Base-by-base conservation (phyloP, 495 filamentous ascomycete genomes). In the Halenospora varia region DNA sequence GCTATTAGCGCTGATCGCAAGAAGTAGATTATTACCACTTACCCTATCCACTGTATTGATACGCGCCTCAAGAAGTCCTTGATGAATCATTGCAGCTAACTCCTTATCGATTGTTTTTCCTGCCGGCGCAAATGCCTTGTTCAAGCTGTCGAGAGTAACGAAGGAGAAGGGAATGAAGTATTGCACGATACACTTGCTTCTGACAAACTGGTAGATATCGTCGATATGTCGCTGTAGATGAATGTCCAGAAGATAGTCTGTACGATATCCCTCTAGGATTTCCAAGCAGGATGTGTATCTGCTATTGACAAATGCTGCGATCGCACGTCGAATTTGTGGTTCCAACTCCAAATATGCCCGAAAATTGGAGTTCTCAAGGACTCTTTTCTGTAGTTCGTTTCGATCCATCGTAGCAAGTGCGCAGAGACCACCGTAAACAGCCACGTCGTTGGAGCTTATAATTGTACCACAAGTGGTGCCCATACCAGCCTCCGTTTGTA, bases 371-470 rank as follows among this genome's bases (percentile, higher is more conserved):
- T 89, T 93, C 17, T 92, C 90, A 0, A 98, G 82, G 9, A 97
- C 89, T 18, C 76, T 74, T 4, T 64, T 70, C 66, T 96, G 89
- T 15, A 98, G 76, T 58, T 89, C 82, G 10, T 74, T 72, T 42
- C 94, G 83, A 48, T 87, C 80, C 90, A 97, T 95, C 1, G 90
- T 88, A 23, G 92, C 92, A 18, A 98, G 83, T 1, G 94, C 92
- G 57, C 92, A 88, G 18, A 98, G 81, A 3, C 89, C 92, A 49
- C 93, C 94, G 59, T 97, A 98, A 24, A 94, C 79, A 25, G 94
- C 94, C 3, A 98, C 77, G 63, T 98, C 94, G 69, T 96, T 97
- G 1, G 85, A 77, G 17, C 84, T 88, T 46, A 90, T 75, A 9
- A 96, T 77, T 46, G 89, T 84, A 62, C 86, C 88, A 69, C 85